Conservation (phyloP, 352 stramenopile species). For the Saprolegnia diclina region DNA sequence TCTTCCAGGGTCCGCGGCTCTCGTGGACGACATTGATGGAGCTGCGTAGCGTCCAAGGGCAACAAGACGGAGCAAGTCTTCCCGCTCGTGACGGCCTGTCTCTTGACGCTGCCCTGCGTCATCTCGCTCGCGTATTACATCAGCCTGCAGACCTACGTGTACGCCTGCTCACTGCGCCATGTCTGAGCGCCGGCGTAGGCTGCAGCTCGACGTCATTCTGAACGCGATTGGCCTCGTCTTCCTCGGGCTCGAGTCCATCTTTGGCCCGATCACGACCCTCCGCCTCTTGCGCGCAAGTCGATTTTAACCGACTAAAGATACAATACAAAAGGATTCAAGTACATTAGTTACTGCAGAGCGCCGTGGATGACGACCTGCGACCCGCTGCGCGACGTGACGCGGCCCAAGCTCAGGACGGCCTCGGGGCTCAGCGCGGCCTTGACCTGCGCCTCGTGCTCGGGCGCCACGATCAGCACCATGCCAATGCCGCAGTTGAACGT, state of each 20-base stretch:
- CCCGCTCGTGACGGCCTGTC: constrained; percentile 49
- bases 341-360: constrained; percentile 15
- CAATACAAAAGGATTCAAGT: not conserved
- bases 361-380: constrained; percentile 85
- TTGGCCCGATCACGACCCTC: constrained; percentile 47
- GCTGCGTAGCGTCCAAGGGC: constrained; percentile 59
- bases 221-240: constrained; percentile 59
- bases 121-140: constrained; percentile 72
- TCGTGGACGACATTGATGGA: not conserved
- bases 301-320: not conserved
- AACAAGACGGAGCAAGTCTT: constrained; percentile 66
- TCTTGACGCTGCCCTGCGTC: constrained; percentile 45
- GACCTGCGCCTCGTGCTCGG: constrained; percentile 85
- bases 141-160: constrained; percentile 73
- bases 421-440: constrained; percentile 82
- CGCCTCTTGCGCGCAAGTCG: constrained; percentile 33
- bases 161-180: constrained; percentile 17
- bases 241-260: constrained; percentile 42
- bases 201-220: constrained; percentile 54
- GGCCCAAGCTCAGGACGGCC: constrained; percentile 87
- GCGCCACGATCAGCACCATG: constrained; percentile 95
- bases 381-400: constrained; percentile 52
- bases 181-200: constrained; percentile 25
- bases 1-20: constrained; percentile 52
- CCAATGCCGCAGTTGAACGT: constrained; percentile 99